Evolutionary conservation across 2,329 filamentous ascomycete species (phyloP).

Genomic region (Colletotrichum sp.): DNA sequence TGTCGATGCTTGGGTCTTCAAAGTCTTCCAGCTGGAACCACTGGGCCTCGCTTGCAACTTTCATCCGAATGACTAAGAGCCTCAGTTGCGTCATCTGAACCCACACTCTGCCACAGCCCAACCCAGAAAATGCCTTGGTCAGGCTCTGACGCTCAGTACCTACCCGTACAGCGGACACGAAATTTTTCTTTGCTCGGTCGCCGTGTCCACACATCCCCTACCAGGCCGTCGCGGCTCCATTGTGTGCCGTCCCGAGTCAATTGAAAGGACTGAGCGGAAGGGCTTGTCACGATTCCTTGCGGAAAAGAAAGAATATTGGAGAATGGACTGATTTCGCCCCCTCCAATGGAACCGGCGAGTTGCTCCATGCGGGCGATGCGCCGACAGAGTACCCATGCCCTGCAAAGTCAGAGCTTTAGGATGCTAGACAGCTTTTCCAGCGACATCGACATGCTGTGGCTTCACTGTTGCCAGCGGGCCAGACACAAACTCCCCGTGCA

Average conservation of each 20-base stretch:
- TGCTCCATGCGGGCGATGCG: not conserved
- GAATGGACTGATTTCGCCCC: not conserved
- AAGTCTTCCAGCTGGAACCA: not conserved
- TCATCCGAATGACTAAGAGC: not conserved
- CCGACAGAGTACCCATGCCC: not conserved
- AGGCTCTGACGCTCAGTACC: not conserved
- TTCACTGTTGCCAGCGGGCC: not conserved
- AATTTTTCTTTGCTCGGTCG: not conserved
- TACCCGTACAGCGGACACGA: not conserved
- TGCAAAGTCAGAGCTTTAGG: not conserved
- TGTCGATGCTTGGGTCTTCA: not conserved
- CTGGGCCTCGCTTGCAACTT: not conserved
- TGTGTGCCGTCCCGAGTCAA: not conserved
- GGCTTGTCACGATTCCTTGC: not conserved
- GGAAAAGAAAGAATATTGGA: not conserved
- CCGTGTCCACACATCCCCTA: not conserved
- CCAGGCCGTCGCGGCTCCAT: not conserved
- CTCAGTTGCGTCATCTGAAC: not conserved
- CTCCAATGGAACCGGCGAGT: not conserved
- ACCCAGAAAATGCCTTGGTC: not conserved
- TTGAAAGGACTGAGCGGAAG: not conserved
- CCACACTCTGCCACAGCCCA: not conserved
- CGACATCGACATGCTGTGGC: not conserved
- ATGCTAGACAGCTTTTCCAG: not conserved
- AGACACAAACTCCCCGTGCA: not conserved